These are phyloP conservation scores for Trichoderma oligosporum DNA, from an alignment of 2,329 filamentous ascomycete species.

Conservation along the genomic window DNA sequence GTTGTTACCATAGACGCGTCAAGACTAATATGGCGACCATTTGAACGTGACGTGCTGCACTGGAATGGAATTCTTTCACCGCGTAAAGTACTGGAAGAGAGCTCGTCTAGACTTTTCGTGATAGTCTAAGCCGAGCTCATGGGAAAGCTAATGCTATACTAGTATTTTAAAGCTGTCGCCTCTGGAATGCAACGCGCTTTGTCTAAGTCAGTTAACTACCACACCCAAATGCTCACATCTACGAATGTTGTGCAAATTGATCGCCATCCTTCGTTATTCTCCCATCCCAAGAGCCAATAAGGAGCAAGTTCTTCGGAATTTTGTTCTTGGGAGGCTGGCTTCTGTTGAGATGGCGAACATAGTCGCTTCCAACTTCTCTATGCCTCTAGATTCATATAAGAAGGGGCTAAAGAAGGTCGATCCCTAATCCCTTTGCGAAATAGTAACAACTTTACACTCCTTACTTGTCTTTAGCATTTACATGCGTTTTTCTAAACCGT, in stretches of 20 bases:
- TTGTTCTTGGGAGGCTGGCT: neutral
- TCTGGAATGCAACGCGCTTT: constrained; percentile 4
- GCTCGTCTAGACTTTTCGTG: neutral
- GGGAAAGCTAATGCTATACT: neutral
- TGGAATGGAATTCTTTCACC: neutral
- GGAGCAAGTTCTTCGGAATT: neutral
- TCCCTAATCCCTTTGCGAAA: neutral
- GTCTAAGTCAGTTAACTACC: neutral
- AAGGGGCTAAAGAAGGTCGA: too few relatives aligned
- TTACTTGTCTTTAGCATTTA: neutral
- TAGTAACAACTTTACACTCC: neutral
- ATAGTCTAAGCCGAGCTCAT: neutral
- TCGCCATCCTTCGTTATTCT: neutral
- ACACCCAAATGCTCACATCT: neutral
- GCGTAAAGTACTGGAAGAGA: neutral
- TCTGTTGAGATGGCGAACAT: neutral
- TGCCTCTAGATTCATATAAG: neutral
- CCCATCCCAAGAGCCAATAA: neutral
- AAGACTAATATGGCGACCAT: neutral
- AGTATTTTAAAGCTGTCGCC: neutral
- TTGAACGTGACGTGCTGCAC: neutral
- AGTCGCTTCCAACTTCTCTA: neutral
- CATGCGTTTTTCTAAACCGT: neutral
- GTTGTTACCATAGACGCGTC: neutral
- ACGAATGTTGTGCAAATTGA: neutral